These are phyloP conservation scores for Populus alba DNA, from an alignment of 345 rosid genomes.

Conservation along the genomic window DNA sequence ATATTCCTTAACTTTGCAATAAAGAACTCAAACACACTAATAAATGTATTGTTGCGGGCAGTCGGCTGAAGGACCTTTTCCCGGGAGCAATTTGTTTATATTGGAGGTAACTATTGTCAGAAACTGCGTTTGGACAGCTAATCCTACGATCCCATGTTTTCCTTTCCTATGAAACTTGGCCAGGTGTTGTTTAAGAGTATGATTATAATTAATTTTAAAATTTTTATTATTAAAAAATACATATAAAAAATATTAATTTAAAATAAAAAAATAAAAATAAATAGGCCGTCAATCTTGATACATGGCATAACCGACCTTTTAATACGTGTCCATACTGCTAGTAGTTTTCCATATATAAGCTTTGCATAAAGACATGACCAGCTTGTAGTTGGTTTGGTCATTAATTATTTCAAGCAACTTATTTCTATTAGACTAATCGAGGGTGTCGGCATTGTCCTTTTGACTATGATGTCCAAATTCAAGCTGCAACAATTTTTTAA, in stretches of 20 bases:
- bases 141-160: background rate
- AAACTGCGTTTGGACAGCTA: background rate
- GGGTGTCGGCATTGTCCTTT: background rate
- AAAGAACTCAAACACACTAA: background rate
- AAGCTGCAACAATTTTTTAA: background rate
- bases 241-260: too few relatives aligned
- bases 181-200: too few relatives aligned
- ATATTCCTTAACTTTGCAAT: background rate
- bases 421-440: background rate
- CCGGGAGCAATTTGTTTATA: background rate
- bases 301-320: too few relatives aligned
- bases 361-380: too few relatives aligned
- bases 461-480: background rate
- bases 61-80: background rate
- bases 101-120: background rate
- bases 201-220: too few relatives aligned
- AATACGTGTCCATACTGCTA: too few relatives aligned
- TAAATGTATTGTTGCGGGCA: background rate
- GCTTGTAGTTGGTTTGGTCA: too few relatives aligned
- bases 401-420: too few relatives aligned
- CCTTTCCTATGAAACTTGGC: background rate
- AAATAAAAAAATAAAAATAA: too few relatives aligned
- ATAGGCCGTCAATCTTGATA: too few relatives aligned
- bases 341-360: too few relatives aligned
- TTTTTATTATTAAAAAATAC: too few relatives aligned